Conservation (phyloP, 2,329 filamentous ascomycete species). For the Delphinella strobiligena region DNA sequence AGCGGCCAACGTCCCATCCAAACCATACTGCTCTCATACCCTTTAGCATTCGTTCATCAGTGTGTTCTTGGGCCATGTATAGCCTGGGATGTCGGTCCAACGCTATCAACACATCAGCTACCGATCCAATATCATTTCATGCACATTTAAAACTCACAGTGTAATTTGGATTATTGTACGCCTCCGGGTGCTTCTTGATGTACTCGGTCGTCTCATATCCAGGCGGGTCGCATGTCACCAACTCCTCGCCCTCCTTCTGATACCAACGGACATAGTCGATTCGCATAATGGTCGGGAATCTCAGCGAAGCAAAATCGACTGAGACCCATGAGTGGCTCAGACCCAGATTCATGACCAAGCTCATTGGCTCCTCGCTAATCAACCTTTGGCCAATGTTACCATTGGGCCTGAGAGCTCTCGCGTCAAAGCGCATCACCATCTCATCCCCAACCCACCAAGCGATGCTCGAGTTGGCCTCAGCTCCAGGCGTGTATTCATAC, state of each 20-base stretch:
- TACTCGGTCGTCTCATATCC: conserved; percentile 42
- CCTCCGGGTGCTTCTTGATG: conserved; percentile 33
- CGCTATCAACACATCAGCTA: conserved; percentile 9
- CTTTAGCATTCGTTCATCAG: conserved; percentile 28
- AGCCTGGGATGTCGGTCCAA: conserved; percentile 17
- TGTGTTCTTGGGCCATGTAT: conserved; percentile 31
- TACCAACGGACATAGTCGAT: conserved; percentile 45
- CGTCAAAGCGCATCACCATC: conserved; percentile 40
- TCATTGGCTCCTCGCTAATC: conserved; percentile 42
- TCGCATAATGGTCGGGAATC: conserved; percentile 41
- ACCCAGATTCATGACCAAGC: conserved; percentile 41
- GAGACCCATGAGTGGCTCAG: conserved; percentile 29
- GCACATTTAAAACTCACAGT: conserved; percentile 29
- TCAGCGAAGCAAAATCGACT: conserved; percentile 32
- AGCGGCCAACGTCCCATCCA: too few relatives aligned
- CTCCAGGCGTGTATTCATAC: conserved; percentile 43
- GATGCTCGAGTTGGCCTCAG: conserved; percentile 32
- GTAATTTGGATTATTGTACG: conserved; percentile 39
- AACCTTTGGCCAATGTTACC: conserved; percentile 39
- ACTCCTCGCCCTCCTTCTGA: conserved; percentile 35
- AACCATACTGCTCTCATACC: too few relatives aligned
- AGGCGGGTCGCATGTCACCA: conserved; percentile 43
- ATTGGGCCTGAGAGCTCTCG: conserved; percentile 39
- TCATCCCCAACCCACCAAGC: conserved; percentile 42
- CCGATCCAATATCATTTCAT: not conserved